Evolutionary conservation across 805 yeast genomes (phyloP).

Genomic region (Metschnikowia amazonensis): DNA sequence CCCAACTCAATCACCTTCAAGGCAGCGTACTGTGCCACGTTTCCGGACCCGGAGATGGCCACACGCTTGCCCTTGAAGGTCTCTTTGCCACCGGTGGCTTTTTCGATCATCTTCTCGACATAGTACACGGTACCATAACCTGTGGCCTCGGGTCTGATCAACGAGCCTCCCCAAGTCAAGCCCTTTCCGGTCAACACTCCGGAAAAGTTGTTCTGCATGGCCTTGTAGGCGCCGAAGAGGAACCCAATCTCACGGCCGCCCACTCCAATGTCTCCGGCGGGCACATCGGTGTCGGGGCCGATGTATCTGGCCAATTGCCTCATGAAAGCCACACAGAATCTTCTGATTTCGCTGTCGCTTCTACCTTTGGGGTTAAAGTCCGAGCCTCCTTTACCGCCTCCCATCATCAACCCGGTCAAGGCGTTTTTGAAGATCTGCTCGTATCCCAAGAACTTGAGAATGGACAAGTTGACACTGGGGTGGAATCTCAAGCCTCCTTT

Average conservation of each 20-base stretch:
- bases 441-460: slow-evolving; percentile 93
- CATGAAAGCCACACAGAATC: slow-evolving; percentile 96
- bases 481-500: slow-evolving; percentile 98
- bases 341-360: slow-evolving; percentile 89
- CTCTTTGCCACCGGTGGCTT: slow-evolving; percentile 86
- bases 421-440: slow-evolving; percentile 99
- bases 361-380: slow-evolving; percentile 97
- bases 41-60: slow-evolving; percentile 96
- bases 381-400: slow-evolving; percentile 99
- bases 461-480: slow-evolving; percentile 92
- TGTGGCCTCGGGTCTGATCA: slow-evolving; percentile 98
- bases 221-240: slow-evolving; percentile 96
- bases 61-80: slow-evolving; percentile 90
- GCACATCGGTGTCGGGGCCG: slow-evolving; percentile 96
- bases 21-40: slow-evolving; percentile 99
- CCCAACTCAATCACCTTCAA: slow-evolving; percentile 96
- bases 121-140: slow-evolving; percentile 97
- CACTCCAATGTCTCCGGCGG: slow-evolving; percentile 99
- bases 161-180: slow-evolving; percentile 97
- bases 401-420: slow-evolving; percentile 93
- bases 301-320: slow-evolving; percentile 92
- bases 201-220: slow-evolving; percentile 85
- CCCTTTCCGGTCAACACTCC: slow-evolving; percentile 99
- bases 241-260: slow-evolving; percentile 95
- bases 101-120: slow-evolving; percentile 96